A percentile compares a stretch with the other conserved stretches of the same genome.
Conservation (phyloP, 495 filamentous ascomycete genomes). For the Penicillium maclennaniae region DNA sequence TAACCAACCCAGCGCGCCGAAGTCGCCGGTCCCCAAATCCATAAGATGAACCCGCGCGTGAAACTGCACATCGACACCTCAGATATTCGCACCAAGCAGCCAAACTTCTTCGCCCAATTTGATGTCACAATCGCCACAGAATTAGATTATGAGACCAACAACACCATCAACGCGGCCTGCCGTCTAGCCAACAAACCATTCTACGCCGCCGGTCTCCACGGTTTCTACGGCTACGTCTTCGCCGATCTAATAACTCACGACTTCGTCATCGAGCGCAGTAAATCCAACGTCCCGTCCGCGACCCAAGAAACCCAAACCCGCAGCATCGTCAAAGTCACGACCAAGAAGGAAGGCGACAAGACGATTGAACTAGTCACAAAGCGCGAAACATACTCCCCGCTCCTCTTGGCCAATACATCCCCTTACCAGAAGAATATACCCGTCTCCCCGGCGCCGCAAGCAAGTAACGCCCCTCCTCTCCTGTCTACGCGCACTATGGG, state of each 20-base stretch:
- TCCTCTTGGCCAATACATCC: constrained; percentile 72
- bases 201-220: constrained; percentile 84
- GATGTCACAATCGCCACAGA: constrained; percentile 91
- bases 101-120: constrained; percentile 71
- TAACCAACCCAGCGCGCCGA: constrained; percentile 60
- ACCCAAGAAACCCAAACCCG: constrained; percentile 75
- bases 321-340: constrained; percentile 63
- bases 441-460: constrained; percentile 60
- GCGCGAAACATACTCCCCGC: constrained; percentile 79
- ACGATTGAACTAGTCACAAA: constrained; percentile 88
- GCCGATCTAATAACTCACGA: constrained; percentile 84
- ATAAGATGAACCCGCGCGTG: constrained; percentile 87
- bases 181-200: constrained; percentile 72
- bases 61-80: constrained; percentile 64
- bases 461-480: constrained; percentile 76
- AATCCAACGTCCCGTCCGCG: constrained; percentile 66
- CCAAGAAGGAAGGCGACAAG: constrained; percentile 70
- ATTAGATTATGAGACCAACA: constrained; percentile 66
- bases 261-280: constrained; percentile 80
- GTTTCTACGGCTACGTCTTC: constrained; percentile 93
- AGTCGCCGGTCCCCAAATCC: constrained; percentile 73
- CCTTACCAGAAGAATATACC: constrained; percentile 65
- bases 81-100: constrained; percentile 58
- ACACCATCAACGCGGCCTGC: constrained; percentile 75
- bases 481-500: constrained; percentile 80